These are phyloP conservation scores for Daldinia caldariorum DNA, from an alignment of 495 filamentous ascomycete genomes.

Conservation along the genomic window DNA sequence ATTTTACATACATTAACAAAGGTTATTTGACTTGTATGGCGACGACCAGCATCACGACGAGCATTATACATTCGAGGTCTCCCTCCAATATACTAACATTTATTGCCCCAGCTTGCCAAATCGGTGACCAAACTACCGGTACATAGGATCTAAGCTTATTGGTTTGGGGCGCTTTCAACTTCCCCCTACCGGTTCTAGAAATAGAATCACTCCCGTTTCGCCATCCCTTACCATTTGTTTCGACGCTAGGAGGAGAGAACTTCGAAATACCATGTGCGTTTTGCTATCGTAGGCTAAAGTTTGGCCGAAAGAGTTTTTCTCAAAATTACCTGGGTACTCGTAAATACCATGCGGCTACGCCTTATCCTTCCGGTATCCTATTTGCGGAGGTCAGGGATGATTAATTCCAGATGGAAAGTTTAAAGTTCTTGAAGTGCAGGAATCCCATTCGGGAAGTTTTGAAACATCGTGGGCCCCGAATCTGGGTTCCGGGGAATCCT, in stretches of 20 bases:
- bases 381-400: constrained; percentile 11
- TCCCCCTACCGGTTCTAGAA: not conserved
- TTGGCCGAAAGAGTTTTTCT: not conserved
- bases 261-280: constrained; percentile 10
- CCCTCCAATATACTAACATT: not conserved
- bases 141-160: not conserved
- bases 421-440: not conserved
- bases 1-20: constrained; percentile 19
- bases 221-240: constrained; percentile 16
- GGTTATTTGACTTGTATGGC: not conserved
- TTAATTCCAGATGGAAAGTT: constrained; percentile 13
- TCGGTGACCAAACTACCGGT: not conserved
- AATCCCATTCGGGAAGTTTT: constrained; percentile 13
- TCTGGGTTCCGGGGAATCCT: constrained; percentile 18
- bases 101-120: not conserved
- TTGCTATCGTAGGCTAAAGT: not conserved
- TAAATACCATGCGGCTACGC: constrained; percentile 22
- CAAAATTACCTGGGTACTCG: constrained; percentile 1
- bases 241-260: constrained; percentile 14
- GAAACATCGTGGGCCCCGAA: constrained; percentile 27
- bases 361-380: constrained; percentile 30
- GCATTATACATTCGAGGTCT: not conserved
- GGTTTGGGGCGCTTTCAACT: constrained; percentile 4
- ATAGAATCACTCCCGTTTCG: constrained; percentile 18
- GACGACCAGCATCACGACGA: not conserved